A percentile compares a stretch with the other conserved stretches of the same genome.
Conservation (phyloP, 2,329 filamentous ascomycete genomes). For the Phaeophleospora eucalypticola region DNA sequence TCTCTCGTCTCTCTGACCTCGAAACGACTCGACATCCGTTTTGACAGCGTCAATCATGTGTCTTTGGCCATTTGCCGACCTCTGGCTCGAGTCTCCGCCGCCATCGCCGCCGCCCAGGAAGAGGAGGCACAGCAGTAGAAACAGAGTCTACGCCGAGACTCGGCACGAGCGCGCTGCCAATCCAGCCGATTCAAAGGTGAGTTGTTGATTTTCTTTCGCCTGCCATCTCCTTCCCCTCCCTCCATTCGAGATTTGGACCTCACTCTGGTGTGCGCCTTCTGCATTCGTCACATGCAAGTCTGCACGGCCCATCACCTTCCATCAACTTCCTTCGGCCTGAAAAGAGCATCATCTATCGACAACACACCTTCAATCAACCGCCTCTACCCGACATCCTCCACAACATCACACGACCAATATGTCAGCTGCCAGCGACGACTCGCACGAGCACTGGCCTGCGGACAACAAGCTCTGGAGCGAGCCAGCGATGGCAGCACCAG, state of each 20-base stretch:
- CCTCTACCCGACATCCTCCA: neutral
- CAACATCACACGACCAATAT: neutral
- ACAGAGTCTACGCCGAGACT: neutral
- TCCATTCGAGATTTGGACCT: neutral
- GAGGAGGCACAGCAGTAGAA: neutral
- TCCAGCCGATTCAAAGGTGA: neutral
- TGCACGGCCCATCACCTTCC: no score
- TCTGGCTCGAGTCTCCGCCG: conserved; percentile 22
- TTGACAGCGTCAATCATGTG: no score
- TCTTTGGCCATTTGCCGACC: conserved; percentile 28
- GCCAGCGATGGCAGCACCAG: conserved; percentile 13
- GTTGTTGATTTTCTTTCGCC: neutral
- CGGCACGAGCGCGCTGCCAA: neutral
- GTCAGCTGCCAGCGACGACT: conserved; percentile 15
- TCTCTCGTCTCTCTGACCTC: no score
- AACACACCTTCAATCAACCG: neutral
- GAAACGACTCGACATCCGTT: no score
- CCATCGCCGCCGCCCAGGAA: conserved; percentile 13
- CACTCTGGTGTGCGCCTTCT: conserved; percentile 2
- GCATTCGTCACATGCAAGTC: no score
- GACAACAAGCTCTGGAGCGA: conserved; percentile 18
- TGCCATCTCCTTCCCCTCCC: neutral
- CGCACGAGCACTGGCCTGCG: conserved; percentile 32
- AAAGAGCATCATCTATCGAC: no score
- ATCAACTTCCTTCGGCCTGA: no score